These are phyloP conservation scores for Pseudogymnoascus sp. DNA, from an alignment of 2,329 filamentous ascomycete species.

Conservation along the genomic window DNA sequence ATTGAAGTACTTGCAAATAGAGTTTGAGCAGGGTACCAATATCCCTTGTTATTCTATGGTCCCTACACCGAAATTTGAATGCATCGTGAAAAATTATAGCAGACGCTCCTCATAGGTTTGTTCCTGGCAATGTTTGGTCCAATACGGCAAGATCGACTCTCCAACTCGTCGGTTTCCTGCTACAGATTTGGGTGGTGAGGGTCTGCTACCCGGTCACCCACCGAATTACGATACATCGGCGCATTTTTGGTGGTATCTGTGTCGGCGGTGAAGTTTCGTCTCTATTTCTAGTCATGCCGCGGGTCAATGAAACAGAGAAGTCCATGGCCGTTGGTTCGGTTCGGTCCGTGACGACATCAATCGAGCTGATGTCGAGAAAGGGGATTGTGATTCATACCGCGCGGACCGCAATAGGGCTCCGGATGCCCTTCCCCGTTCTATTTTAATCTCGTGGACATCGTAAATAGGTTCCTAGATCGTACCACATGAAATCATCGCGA, in stretches of 20 bases:
- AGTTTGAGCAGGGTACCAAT: constrained; percentile 3
- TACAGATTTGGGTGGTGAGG: neutral
- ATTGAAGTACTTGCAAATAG: neutral
- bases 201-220: neutral
- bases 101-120: neutral
- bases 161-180: neutral
- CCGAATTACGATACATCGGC: neutral
- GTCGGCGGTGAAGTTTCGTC: neutral
- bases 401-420: neutral
- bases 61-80: neutral
- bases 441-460: constrained; percentile 1
- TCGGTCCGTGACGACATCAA: constrained; percentile 2
- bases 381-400: constrained; percentile 8
- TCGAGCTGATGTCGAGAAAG: neutral
- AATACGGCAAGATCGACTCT: constrained; percentile 4
- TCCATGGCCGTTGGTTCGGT: neutral
- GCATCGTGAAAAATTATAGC: neutral
- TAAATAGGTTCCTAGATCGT: neutral
- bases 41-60: neutral
- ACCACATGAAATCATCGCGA: neutral
- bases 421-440: neutral
- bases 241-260: neutral
- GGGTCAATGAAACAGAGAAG: neutral
- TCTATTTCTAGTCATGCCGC: constrained; percentile 4
- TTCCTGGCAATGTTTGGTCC: neutral